These are phyloP conservation scores for Saraca asoca DNA, from an alignment of 331 rosid genomes.

Conservation along the genomic window DNA sequence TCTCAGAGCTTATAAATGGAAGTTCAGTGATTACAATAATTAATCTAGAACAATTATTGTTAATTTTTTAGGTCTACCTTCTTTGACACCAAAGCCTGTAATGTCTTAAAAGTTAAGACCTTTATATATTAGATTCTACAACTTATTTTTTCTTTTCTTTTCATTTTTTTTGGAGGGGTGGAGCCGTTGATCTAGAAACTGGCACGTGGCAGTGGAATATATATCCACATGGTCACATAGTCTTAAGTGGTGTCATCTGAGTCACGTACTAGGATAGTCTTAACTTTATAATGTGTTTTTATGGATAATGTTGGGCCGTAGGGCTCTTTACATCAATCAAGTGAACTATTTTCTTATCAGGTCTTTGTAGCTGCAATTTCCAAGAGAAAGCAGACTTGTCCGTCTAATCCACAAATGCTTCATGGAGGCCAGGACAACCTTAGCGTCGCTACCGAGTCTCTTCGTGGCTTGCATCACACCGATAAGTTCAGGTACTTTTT, in stretches of 20 bases:
- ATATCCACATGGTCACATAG: conserved; percentile 6
- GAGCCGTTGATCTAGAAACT: not conserved
- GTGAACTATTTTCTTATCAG: conserved; percentile 36
- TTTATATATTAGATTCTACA: not conserved
- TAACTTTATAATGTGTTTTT: not conserved
- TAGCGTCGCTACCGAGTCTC: conserved; percentile 35
- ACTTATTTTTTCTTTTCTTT: too few species aligned
- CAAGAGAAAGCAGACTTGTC: conserved; percentile 67
- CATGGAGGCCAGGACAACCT: conserved; percentile 53
- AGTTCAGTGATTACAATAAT: not conserved
- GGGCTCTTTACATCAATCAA: too few species aligned
- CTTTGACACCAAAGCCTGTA: not conserved
- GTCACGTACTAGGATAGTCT: conserved; percentile 23
- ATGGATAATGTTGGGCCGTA: not conserved
- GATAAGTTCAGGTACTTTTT: conserved; percentile 61
- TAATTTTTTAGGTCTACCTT: not conserved
- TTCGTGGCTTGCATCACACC: conserved; percentile 36
- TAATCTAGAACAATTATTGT: not conserved
- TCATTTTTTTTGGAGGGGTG: too few species aligned
- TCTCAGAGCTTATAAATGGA: too few species aligned
- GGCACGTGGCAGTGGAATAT: conserved; percentile 17
- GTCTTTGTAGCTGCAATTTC: conserved; percentile 89
- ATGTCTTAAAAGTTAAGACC: not conserved
- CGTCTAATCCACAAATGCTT: conserved; percentile 66
- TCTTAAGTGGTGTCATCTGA: conserved; percentile 34